Base-by-base conservation (phyloP, 495 filamentous ascomycete species). In the Penicillium waksmanii region DNA sequence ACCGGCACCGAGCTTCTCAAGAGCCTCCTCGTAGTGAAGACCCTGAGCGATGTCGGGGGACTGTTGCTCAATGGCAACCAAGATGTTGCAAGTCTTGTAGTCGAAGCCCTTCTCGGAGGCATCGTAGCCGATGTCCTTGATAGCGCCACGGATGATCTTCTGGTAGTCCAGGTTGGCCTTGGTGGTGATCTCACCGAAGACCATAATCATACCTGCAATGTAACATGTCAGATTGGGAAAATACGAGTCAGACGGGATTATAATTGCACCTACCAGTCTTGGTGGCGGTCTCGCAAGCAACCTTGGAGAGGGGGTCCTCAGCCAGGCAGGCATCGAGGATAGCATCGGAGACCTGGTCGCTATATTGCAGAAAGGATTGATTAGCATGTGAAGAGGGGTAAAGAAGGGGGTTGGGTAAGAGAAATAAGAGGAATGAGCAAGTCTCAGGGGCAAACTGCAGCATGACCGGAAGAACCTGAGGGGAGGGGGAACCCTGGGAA, bases 41-140 rank as follows among this genome's bases (percentile, higher is more conserved):
- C 95, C 95, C 79, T 97, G 94, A 66, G 95, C 95, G 68, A 98
- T 98, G 82, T 98, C 95, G 63, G 94, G 90, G 57, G 94, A 97
- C 81, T 98, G 95, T 80, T 98, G 88, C 87, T 98, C 95, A 79
- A 98, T 97, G 82, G 94, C 95, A 68, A 97, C 93, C 65, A 98
- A 84, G 67, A 98, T 87, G 83, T 97, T 98, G 84, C 90, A 93
- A 67, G 95, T 98, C 88, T 98, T 98, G 90, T 97, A 97, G 82
- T 98, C 95, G 83, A 98, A 98, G 46, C 95, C 95, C 86, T 98
- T 98, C 72, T 86, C 85, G 54, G 94, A 97, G 75, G 87, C 84
- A 82, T 98, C 95, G 75, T 98, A 98, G 64, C 95, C 95, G 71
- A 98, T 98, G 66, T 96, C 95, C 86, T 96, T 92, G 86, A 98